phyloP scores from a whole-genome alignment of 2,329 filamentous ascomycete species.

The Teratosphaeria zuluensis region DNA sequence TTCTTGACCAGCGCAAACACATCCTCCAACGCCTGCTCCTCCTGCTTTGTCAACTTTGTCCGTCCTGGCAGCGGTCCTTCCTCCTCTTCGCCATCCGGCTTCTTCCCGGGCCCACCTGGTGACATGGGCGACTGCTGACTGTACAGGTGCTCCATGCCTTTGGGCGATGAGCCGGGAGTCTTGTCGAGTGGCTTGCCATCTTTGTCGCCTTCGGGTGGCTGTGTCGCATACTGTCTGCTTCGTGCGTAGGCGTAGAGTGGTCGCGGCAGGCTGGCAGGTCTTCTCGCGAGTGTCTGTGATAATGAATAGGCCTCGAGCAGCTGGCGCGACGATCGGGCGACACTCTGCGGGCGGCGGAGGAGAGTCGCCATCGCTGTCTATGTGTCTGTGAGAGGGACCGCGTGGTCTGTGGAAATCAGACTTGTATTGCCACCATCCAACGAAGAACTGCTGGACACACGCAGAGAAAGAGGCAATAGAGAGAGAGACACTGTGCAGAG shows the following conservation, averaged over 20 bases:
- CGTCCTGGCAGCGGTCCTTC: constrained; percentile 21
- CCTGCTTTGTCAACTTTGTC: constrained; percentile 43
- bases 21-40: constrained; percentile 49
- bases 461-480: background rate
- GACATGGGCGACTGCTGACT: constrained; percentile 33
- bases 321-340: constrained; percentile 25
- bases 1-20: constrained; percentile 48
- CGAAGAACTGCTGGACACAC: background rate
- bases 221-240: constrained; percentile 34
- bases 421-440: background rate
- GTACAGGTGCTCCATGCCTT: constrained; percentile 38
- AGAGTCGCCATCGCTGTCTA: constrained; percentile 22
- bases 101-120: constrained; percentile 19
- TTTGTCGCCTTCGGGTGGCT: constrained; percentile 32
- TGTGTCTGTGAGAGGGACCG: background rate
- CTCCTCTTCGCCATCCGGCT: constrained; percentile 26
- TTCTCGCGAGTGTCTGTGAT: constrained; percentile 24
- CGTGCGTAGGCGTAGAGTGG: constrained; percentile 36
- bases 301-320: constrained; percentile 23
- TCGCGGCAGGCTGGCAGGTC: constrained; percentile 32
- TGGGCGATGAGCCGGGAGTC: constrained; percentile 27
- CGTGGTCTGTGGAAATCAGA: background rate
- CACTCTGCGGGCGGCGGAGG: constrained; percentile 25
- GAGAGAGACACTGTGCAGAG: background rate
- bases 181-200: constrained; percentile 23